phyloP scores from a whole-genome alignment of 2,329 filamentous ascomycete genomes.

The Cylindrodendrum hubeiense region DNA sequence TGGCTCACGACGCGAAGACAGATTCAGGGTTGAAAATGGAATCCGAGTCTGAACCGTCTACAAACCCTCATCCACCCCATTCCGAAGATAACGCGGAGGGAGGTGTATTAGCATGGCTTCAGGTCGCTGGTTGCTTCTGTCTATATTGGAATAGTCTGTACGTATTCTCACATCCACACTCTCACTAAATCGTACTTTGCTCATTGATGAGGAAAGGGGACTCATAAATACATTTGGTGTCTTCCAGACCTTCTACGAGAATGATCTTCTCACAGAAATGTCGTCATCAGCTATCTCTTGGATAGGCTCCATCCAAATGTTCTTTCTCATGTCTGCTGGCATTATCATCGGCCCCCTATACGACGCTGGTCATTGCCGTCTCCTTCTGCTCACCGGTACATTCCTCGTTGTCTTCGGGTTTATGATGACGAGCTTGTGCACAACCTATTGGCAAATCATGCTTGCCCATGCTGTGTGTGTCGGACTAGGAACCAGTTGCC shows the following conservation, averaged over 20 bases:
- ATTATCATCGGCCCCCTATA: conserved; percentile 56
- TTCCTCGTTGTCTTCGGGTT: conserved; percentile 54
- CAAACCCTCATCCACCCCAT: not conserved
- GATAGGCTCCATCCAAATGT: conserved; percentile 58
- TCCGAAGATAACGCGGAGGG: not conserved
- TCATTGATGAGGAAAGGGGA: conserved; percentile 33
- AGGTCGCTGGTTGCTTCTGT: conserved; percentile 23
- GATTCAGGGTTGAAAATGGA: not conserved
- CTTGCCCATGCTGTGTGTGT: conserved; percentile 55
- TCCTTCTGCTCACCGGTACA: conserved; percentile 51
- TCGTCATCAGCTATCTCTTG: conserved; percentile 58
- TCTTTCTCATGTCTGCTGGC: conserved; percentile 55
- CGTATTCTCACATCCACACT: not conserved
- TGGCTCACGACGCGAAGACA: not conserved
- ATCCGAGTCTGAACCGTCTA: not conserved
- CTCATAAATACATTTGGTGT: conserved; percentile 60
- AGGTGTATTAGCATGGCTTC: conserved; percentile 14
- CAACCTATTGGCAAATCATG: conserved; percentile 57
- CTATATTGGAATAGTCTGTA: conserved; percentile 25
- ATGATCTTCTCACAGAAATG: conserved; percentile 45
- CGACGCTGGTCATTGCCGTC: conserved; percentile 57
- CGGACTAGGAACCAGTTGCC: conserved; percentile 52
- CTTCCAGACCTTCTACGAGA: conserved; percentile 60
- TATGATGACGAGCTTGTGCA: conserved; percentile 60
- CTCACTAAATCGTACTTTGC: not conserved